These are phyloP conservation scores for Penicillium digitatum DNA, from an alignment of 2,329 filamentous ascomycete genomes.

Conservation along the genomic window DNA sequence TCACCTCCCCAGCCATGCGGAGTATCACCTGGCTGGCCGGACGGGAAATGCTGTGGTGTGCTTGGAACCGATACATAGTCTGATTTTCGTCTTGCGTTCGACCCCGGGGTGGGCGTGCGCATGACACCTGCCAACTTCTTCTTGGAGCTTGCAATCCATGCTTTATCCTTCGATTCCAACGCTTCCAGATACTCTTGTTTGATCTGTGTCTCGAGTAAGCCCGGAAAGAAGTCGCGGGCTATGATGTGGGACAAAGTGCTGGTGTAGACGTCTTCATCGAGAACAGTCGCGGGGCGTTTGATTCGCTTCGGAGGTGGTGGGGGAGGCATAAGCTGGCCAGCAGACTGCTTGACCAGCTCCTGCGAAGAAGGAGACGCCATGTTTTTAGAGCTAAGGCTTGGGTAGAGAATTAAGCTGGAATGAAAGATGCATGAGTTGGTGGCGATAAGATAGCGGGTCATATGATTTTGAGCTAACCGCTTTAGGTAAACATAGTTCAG, in stretches of 20 bases:
- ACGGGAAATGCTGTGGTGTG: slow-evolving; percentile 55
- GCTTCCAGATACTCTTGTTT: slow-evolving; percentile 92
- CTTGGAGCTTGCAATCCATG: slow-evolving; percentile 81
- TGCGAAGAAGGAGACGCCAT: slow-evolving; percentile 31
- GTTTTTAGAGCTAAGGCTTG: slow-evolving; percentile 3
- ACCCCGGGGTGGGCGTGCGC: slow-evolving; percentile 71
- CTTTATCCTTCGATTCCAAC: slow-evolving; percentile 74
- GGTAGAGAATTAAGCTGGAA: not conserved
- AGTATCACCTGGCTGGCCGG: slow-evolving; percentile 23
- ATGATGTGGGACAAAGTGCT: slow-evolving; percentile 90
- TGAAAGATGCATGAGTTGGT: slow-evolving; percentile 4
- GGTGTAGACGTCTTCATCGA: slow-evolving; percentile 93
- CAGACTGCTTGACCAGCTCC: slow-evolving; percentile 36
- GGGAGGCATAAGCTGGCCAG: slow-evolving; percentile 73
- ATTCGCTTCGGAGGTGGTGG: slow-evolving; percentile 82
- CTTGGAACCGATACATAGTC: slow-evolving; percentile 24
- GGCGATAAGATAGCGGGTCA: slow-evolving; percentile 19
- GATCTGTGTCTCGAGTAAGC: slow-evolving; percentile 75
- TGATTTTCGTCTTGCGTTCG: slow-evolving; percentile 16
- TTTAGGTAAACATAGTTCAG: slow-evolving; percentile 2
- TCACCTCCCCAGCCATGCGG: slow-evolving; percentile 60
- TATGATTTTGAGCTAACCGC: slow-evolving; percentile 11
- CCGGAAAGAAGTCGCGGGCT: slow-evolving; percentile 93
- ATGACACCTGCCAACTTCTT: slow-evolving; percentile 70
- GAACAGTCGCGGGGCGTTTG: slow-evolving; percentile 79